Evolutionary conservation across 2,329 filamentous ascomycete species (phyloP).

Genomic region (Clarireedia paspali): DNA sequence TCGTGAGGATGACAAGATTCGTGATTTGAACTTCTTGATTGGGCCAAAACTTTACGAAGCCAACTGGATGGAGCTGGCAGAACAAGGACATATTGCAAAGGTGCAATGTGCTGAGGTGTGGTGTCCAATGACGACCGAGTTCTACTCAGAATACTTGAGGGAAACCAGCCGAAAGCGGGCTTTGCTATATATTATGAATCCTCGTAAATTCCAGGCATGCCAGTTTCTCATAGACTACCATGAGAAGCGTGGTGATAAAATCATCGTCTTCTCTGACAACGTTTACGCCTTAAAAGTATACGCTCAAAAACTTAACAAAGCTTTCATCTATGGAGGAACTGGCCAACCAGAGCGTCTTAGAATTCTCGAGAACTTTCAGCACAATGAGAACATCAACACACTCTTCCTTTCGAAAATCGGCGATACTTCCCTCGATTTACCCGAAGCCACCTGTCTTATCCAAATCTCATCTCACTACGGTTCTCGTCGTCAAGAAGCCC

Average conservation of each 20-base stretch:
- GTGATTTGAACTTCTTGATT: constrained; percentile 93
- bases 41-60: constrained; percentile 96
- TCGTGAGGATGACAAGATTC: constrained; percentile 97
- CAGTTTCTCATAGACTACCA: constrained; percentile 99
- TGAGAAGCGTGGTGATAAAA: constrained; percentile 88
- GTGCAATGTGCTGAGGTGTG: constrained; percentile 98
- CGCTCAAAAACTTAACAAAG: constrained; percentile 74
- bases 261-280: constrained; percentile 97
- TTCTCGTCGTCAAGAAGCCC: constrained; percentile 91
- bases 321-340: constrained; percentile 87
- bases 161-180: constrained; percentile 59
- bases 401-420: constrained; percentile 97
- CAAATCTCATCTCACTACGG: constrained; percentile 98
- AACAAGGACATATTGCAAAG: constrained; percentile 92
- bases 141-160: constrained; percentile 87
- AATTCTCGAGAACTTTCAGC: constrained; percentile 90
- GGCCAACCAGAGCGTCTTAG: constrained; percentile 72
- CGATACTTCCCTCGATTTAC: constrained; percentile 93
- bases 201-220: constrained; percentile 91
- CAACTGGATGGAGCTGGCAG: constrained; percentile 98
- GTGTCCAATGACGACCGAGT: constrained; percentile 98
- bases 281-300: constrained; percentile 87
- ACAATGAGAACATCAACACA: constrained; percentile 83
- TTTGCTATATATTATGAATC: constrained; percentile 93
- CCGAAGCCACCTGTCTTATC: constrained; percentile 92